phyloP scores from a whole-genome alignment of 768 basidiomycete species.

The Tulasnella calospora region DNA sequence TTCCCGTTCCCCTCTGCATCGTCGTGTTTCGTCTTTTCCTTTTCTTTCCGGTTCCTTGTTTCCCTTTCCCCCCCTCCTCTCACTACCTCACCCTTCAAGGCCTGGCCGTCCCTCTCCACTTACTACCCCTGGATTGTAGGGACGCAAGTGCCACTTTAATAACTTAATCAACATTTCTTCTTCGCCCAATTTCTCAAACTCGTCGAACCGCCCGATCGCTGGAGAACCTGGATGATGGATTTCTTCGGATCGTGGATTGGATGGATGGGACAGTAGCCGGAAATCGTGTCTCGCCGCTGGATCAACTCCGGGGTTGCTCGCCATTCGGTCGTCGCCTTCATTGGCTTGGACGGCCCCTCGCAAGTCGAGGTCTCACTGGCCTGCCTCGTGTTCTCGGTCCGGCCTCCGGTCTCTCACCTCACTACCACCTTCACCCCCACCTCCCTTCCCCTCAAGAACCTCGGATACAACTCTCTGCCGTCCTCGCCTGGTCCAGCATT shows the following conservation, averaged over 20 bases:
- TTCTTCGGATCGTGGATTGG: neutral
- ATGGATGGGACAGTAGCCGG: neutral
- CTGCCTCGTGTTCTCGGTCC: conserved; percentile 5
- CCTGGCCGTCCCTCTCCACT: conserved; percentile 24
- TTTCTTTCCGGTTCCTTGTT: neutral
- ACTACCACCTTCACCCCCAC: conserved; percentile 8
- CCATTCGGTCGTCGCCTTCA: conserved; percentile 1
- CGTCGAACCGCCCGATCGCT: neutral
- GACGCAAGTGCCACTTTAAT: conserved; percentile 25
- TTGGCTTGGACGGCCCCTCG: neutral
- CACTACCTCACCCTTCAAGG: neutral
- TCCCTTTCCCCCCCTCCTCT: conserved; percentile 2
- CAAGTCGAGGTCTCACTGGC: conserved; percentile 8
- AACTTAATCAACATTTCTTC: conserved; percentile 13
- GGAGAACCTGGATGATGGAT: neutral
- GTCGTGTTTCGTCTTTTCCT: conserved; percentile 4
- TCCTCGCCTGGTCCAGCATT: conserved; percentile 11
- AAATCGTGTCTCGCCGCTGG: neutral
- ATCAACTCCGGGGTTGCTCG: neutral
- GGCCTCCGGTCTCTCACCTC: conserved; percentile 11
- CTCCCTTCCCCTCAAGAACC: neutral
- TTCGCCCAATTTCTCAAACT: neutral
- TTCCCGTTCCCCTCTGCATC: conserved; percentile 7
- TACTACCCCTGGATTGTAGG: conserved; percentile 18
- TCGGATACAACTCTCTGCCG: neutral